Conservation (phyloP, 306 rosid genomes). For the Senna siamea region DNA sequence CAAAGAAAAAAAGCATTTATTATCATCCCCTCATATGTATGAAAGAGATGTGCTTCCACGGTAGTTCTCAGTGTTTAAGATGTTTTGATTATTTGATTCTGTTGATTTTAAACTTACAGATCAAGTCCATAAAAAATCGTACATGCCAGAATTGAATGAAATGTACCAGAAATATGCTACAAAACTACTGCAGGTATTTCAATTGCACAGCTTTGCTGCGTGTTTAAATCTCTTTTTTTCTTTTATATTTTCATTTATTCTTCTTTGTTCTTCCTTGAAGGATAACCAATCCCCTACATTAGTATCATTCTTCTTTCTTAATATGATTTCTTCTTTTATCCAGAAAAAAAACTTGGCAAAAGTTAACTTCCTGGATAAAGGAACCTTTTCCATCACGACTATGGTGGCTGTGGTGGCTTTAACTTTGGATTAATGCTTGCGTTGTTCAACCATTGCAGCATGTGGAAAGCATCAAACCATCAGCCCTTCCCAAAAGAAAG, state of each 20-base stretch:
- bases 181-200: slow-evolving; percentile 68
- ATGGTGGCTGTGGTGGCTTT: slow-evolving; percentile 8
- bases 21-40: slow-evolving; percentile 7
- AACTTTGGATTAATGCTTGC: slow-evolving; percentile 26
- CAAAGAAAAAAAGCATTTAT: neutral
- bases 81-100: slow-evolving; percentile 34
- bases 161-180: slow-evolving; percentile 58
- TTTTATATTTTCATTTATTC: neutral
- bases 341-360: neutral
- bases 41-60: slow-evolving; percentile 7
- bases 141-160: slow-evolving; percentile 65
- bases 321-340: neutral
- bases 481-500: slow-evolving; percentile 19
- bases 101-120: slow-evolving; percentile 49
- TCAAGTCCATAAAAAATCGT: slow-evolving; percentile 70
- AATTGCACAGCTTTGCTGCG: neutral
- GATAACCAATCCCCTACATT: too few species aligned
- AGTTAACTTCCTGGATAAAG: slow-evolving; percentile 23
- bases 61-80: slow-evolving; percentile 26
- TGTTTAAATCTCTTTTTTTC: neutral
- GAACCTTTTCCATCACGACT: slow-evolving; percentile 20
- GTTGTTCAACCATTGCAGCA: neutral
- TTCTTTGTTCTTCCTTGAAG: neutral
- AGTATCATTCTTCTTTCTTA: neutral
- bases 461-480: slow-evolving; percentile 23